Percentiles rank a stretch among this genome's conserved stretches.
These are phyloP conservation scores for Skeletonema menzelii DNA, from an alignment of 108 stramenopile species.

Conservation along the genomic window DNA sequence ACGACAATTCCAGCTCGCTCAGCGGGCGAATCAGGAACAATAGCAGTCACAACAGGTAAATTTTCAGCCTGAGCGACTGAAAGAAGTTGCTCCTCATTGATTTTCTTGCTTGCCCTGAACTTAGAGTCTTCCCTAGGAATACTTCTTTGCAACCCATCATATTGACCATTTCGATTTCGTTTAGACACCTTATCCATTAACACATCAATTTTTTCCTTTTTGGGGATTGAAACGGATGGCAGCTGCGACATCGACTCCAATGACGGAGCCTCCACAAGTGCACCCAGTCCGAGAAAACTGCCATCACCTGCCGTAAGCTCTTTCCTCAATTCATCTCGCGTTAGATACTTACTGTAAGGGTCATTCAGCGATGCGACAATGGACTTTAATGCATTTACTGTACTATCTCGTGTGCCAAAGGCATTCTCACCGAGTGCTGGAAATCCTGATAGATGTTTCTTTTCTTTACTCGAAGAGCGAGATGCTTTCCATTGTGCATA, in stretches of 20 bases:
- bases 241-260: not conserved
- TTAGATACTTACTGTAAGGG: slow-evolving; percentile 79
- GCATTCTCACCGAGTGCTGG: slow-evolving; percentile 10
- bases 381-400: slow-evolving; percentile 63
- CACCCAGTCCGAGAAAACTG: slow-evolving; percentile 77
- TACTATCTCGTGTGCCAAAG: slow-evolving; percentile 56
- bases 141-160: not conserved
- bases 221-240: not conserved
- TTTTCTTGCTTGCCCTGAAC: not conserved
- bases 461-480: slow-evolving; percentile 19
- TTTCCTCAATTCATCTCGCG: slow-evolving; percentile 63
- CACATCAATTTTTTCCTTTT: not conserved
- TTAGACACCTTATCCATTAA: slow-evolving; percentile 17
- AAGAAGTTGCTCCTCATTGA: slow-evolving; percentile 5
- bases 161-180: slow-evolving; percentile 15
- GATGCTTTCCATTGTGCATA: slow-evolving; percentile 60
- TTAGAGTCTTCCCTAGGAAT: not conserved
- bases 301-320: slow-evolving; percentile 55
- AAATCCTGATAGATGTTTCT: not conserved
- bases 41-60: slow-evolving; percentile 74
- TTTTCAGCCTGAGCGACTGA: slow-evolving; percentile 44
- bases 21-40: slow-evolving; percentile 76
- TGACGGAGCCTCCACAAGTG: slow-evolving; percentile 56
- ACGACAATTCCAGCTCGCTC: slow-evolving; percentile 83
- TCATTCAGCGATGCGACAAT: slow-evolving; percentile 66